phyloP scores from a whole-genome alignment of 345 rosid species.

The Euphorbia peplus region DNA sequence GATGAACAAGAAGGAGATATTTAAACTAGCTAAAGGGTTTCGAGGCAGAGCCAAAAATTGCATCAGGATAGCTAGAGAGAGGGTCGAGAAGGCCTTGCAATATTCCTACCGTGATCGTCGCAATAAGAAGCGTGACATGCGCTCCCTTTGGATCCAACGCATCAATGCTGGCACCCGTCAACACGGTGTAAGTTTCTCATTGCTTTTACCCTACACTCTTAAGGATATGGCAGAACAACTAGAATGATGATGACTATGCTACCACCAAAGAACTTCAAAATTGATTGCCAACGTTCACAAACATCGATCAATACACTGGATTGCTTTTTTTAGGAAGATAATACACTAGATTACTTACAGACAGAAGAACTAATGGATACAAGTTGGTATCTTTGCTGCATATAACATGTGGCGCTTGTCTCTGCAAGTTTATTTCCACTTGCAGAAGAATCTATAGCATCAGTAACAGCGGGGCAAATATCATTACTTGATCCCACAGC shows the following conservation, averaged over 20 bases:
- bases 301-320: not conserved
- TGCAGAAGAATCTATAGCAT: slow-evolving; percentile 21
- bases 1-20: slow-evolving; percentile 84
- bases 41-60: slow-evolving; percentile 94
- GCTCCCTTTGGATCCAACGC: slow-evolving; percentile 93
- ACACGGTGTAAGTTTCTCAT: slow-evolving; percentile 54
- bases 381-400: slow-evolving; percentile 51
- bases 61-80: slow-evolving; percentile 83
- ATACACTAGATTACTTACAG: not conserved
- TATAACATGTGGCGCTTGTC: slow-evolving; percentile 32
- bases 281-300: not conserved
- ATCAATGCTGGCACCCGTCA: slow-evolving; percentile 88
- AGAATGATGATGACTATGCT: not conserved
- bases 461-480: slow-evolving; percentile 21
- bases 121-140: slow-evolving; percentile 96
- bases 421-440: slow-evolving; percentile 24
- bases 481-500: slow-evolving; percentile 26
- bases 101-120: slow-evolving; percentile 93
- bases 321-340: not conserved
- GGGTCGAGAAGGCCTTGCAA: slow-evolving; percentile 95
- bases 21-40: slow-evolving; percentile 88
- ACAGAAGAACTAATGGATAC: not conserved
- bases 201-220: too few species aligned
- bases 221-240: slow-evolving; percentile 5
- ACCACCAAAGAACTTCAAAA: not conserved